Evolutionary conservation across 2,329 filamentous ascomycete species (phyloP), one percentile per base, ranked within the genome.

Genomic region (Stachybotrys chartarum): DNA sequence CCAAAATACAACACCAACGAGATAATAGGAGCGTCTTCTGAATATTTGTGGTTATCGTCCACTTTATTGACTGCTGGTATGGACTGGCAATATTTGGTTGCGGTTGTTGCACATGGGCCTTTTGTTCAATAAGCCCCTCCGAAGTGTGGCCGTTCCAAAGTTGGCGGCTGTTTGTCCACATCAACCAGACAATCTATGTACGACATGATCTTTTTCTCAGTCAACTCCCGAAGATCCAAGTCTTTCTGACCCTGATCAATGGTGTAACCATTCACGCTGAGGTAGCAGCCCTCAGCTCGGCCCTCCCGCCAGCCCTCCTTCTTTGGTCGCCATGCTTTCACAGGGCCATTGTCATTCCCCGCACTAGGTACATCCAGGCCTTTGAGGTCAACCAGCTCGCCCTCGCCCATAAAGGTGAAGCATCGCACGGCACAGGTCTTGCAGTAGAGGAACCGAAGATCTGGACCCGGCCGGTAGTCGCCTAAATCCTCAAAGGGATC

Each of bases 371-470:
- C 53, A 5, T 58, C 60, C 10, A 62, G 51, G 16, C 32, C 35
- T 16, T 12, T 7, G 10, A 35, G 53, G 18, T 65, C 64, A 1
- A 63, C 59, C 4, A 66, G 58, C 57, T 72, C 71, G 3, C 69
- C 66, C 32, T 68, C 58, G 0, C 73, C 73, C 50, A 59, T 56
- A 14, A 75, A 65, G 6, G 66, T 71, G 61, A 81, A 75, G 54
- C 73, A 73, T 3, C 75, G 63, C 12, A 74, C 71, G 0, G 73
- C 77, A 57, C 78, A 80, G 0, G 57, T 72, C 52, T 68, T 72
- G 64, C 77, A 80, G 58, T 77, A 80, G 56, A 75, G 72, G 66
- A 72, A 79, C 54, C 72, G 70, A 7, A 66, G 60, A 5, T 54
- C 57, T 50, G 66, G 63, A 2, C 61, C 54, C 55, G 68, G 70